Conservation (phyloP, 345 rosid species). For the Psidium friedrichsthalianum region DNA sequence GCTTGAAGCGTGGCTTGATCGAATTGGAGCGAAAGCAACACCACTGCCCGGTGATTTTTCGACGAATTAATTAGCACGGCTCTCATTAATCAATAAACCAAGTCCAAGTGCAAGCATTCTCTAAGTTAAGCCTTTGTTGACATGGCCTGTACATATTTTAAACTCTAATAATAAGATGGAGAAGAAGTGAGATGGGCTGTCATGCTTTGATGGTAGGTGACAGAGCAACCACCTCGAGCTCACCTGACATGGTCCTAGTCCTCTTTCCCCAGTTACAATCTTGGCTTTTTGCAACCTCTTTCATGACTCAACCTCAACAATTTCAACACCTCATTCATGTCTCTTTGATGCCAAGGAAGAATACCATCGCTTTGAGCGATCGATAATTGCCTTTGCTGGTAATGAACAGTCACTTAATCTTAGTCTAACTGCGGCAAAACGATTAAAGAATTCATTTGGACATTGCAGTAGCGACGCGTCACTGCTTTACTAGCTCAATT, state of each 20-base stretch:
- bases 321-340: constrained; percentile 27
- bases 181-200: constrained; percentile 30
- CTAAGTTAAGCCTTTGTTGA: background rate
- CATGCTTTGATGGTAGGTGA: constrained; percentile 42
- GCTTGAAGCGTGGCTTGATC: no score
- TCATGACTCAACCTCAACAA: constrained; percentile 19
- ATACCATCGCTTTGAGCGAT: background rate
- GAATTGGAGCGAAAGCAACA: background rate
- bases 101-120: background rate
- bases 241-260: constrained; percentile 32
- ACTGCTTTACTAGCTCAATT: background rate
- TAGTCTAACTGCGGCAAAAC: background rate
- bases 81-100: background rate
- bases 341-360: constrained; percentile 16
- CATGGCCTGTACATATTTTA: background rate
- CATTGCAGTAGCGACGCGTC: background rate
- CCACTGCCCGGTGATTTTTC: background rate
- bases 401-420: background rate
- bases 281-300: constrained; percentile 1
- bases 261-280: background rate
- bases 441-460: background rate
- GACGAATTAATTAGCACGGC: background rate
- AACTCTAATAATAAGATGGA: background rate
- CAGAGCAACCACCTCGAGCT: constrained; percentile 41
- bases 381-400: background rate